These are phyloP conservation scores for Rhazya stricta DNA, from an alignment of 257 asterid genomes.

Conservation along the genomic window DNA sequence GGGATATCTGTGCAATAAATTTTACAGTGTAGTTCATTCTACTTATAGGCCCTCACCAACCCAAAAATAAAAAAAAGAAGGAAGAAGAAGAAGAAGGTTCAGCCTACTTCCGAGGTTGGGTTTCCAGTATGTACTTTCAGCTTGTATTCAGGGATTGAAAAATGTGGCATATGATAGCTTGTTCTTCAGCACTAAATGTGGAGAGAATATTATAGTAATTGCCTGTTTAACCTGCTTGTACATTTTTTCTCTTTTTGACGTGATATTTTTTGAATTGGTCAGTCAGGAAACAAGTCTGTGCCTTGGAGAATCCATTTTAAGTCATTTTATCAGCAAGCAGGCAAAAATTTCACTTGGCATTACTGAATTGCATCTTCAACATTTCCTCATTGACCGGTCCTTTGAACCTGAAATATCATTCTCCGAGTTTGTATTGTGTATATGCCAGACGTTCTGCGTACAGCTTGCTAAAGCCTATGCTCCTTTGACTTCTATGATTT, in stretches of 20 bases:
- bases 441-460: background rate
- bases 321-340: background rate
- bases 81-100: no score
- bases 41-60: no score
- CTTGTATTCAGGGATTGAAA: background rate
- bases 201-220: background rate
- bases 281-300: background rate
- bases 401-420: background rate
- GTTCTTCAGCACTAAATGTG: background rate
- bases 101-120: background rate
- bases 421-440: background rate
- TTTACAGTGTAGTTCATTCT: background rate
- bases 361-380: background rate
- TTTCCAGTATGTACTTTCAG: background rate
- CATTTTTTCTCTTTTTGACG: background rate
- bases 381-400: background rate
- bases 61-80: no score
- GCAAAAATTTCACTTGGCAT: background rate
- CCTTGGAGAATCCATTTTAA: background rate
- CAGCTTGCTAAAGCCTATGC: background rate
- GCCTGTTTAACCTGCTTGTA: background rate
- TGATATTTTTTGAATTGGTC: background rate
- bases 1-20: no score
- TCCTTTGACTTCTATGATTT: constrained; percentile 4
- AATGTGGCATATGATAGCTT: background rate